Evolutionary conservation across 768 basidiomycete genomes (phyloP).

Genomic region (Termitomyces sp.): DNA sequence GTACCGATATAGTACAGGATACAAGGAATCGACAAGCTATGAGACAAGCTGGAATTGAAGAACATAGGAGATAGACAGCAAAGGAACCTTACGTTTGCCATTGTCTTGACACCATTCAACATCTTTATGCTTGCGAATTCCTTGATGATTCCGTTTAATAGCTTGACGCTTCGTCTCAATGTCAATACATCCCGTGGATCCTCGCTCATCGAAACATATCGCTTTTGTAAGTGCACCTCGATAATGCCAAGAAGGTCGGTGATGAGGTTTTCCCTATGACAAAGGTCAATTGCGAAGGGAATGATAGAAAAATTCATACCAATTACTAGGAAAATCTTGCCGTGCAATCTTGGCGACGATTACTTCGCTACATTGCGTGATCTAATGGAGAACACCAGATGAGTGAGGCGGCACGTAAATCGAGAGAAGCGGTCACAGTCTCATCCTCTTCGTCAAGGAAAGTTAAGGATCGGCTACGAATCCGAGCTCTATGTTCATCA

Average conservation of each 20-base stretch:
- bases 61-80: background rate
- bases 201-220: constrained; percentile 39
- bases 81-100: constrained; percentile 50
- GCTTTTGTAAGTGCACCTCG: constrained; percentile 46
- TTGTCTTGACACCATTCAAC: constrained; percentile 60
- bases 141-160: constrained; percentile 65
- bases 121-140: constrained; percentile 73
- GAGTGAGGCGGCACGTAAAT: constrained; percentile 7
- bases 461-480: constrained; percentile 59
- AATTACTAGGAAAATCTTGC: constrained; percentile 68
- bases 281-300: constrained; percentile 2
- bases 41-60: constrained; percentile 1
- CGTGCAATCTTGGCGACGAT: constrained; percentile 78
- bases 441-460: constrained; percentile 80
- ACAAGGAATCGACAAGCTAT: constrained; percentile 51
- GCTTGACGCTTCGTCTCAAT: constrained; percentile 58
- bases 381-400: constrained; percentile 38
- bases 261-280: constrained; percentile 57
- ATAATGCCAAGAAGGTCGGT: constrained; percentile 53
- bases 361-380: constrained; percentile 73
- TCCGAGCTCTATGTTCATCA: constrained; percentile 62
- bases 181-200: constrained; percentile 44
- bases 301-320: constrained; percentile 39
- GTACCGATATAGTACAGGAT: constrained; percentile 52
- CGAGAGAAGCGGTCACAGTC: constrained; percentile 43